A percentile compares a stretch with the other conserved stretches of the same genome.
Evolutionary conservation across 108 stramenopile species (phyloP).

Genomic region (Cyclotella cryptica): DNA sequence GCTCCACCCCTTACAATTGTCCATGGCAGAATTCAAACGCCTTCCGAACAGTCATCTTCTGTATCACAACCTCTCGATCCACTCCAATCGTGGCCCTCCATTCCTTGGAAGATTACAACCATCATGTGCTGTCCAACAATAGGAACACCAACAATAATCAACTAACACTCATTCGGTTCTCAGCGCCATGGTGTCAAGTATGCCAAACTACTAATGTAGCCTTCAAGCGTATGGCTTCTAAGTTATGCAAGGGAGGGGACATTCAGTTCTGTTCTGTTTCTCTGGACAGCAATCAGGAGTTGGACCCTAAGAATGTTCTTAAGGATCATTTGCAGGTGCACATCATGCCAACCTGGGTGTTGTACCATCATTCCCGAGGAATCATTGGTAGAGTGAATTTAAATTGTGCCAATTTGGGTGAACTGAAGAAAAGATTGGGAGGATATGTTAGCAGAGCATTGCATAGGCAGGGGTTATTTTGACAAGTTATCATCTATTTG

Average conservation of each 20-base stretch:
- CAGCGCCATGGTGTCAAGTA: constrained; percentile 42
- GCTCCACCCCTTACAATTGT: constrained; percentile 3
- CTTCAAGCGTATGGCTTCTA: constrained; percentile 39
- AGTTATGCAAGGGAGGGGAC: constrained; percentile 1
- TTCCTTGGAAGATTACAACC: constrained; percentile 12
- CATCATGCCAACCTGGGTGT: constrained; percentile 28
- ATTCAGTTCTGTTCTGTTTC: not conserved
- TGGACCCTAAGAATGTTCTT: constrained; percentile 7
- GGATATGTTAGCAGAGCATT: constrained; percentile 8
- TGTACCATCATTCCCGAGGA: constrained; percentile 29
- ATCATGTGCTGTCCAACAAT: constrained; percentile 4
- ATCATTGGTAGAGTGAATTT: constrained; percentile 30
- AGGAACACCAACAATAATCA: not conserved
- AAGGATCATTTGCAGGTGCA: constrained; percentile 31
- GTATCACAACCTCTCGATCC: not conserved
- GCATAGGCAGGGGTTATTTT: constrained; percentile 4
- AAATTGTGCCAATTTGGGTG: constrained; percentile 28
- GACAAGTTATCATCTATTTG: too few relatives aligned
- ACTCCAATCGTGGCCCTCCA: not conserved
- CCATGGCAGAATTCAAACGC: not conserved
- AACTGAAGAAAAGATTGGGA: constrained; percentile 39
- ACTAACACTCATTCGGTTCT: constrained; percentile 36
- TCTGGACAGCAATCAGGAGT: not conserved
- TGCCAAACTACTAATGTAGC: constrained; percentile 36
- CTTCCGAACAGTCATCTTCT: not conserved